phyloP scores from a whole-genome alignment of 495 filamentous ascomycete genomes.

The Amphirosellinia nigrospora region DNA sequence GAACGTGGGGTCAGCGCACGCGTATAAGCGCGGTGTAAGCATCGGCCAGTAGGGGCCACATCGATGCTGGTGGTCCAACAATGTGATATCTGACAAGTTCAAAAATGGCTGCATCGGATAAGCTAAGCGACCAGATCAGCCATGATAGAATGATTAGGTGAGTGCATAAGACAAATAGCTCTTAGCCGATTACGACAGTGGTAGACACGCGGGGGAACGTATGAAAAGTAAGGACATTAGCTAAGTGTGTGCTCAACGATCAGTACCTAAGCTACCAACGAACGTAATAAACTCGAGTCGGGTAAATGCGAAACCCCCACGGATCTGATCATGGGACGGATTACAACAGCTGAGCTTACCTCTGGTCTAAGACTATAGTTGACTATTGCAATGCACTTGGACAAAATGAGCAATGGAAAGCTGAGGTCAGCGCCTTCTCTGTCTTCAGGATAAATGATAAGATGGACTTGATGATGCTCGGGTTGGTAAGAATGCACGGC shows the following conservation, averaged over 20 bases:
- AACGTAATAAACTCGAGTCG: not conserved
- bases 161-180: not conserved
- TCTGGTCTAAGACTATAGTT: not conserved
- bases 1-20: not conserved
- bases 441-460: conserved; percentile 3
- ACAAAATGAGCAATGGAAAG: conserved; percentile 15
- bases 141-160: not conserved
- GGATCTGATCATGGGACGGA: conserved; percentile 21
- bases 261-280: not conserved
- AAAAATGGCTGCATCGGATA: not conserved
- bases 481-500: not conserved
- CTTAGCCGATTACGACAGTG: not conserved
- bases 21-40: not conserved
- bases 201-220: not conserved
- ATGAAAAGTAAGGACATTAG: not conserved
- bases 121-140: not conserved
- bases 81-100: conserved; percentile 7
- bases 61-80: not conserved
- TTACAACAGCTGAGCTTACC: conserved; percentile 22
- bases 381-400: conserved; percentile 9
- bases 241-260: not conserved
- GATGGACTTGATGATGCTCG: not conserved
- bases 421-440: conserved; percentile 23
- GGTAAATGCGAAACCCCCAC: conserved; percentile 16
- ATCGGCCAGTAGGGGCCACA: not conserved